Evolutionary conservation across 768 basidiomycete species (phyloP), one percentile per base, ranked within the genome.

Genomic region (Pleurotus cornucopiae): DNA sequence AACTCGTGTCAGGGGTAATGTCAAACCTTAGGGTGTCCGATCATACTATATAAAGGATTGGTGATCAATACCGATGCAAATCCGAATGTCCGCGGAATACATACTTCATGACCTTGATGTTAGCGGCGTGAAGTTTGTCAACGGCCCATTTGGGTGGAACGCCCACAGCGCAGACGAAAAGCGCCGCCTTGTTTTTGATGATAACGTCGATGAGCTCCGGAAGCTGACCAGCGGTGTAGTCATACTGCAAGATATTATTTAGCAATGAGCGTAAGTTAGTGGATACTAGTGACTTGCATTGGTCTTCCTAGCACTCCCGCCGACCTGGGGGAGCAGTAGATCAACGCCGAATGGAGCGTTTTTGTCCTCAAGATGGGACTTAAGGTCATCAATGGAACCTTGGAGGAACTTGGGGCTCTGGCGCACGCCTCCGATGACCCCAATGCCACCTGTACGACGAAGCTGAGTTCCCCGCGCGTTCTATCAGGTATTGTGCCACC

Each of bases 41-140:
- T 73, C 87, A 90, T 88, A 68, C 87, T 90, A 21, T 4, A 51
- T 47, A 56, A 57, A 52, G 30, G 38, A 40, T 46, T 44, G 55
- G 56, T 57, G 47, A 46, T 57, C 52, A 56, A 46, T 44, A 37
- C 43, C 11, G 3, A 41, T 25, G 4, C 11, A 38, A 30, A 41
- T 23, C 14, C 54, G 43, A 47, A 44, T 44, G 20, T 37, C 12
- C 16, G 16, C 38, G 25, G 46, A 11, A 14, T 9, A 76, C 83
- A 57, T 63, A 87, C 91, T 94, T 94, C 91, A 93, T 93, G 34
- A 92, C 86, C 3, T 82, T 72, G 60, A 94, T 90, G 3, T 84
- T 82, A 45, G 87, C 89, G 11, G 80, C 78, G 66, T 95, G 92
- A 2, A 94, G 74, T 66, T 81, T 88, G 55, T 94, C 89, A 18